Evolutionary conservation across 78 protist genomes (phyloP).

Genomic region (Ministeria vibrans): DNA sequence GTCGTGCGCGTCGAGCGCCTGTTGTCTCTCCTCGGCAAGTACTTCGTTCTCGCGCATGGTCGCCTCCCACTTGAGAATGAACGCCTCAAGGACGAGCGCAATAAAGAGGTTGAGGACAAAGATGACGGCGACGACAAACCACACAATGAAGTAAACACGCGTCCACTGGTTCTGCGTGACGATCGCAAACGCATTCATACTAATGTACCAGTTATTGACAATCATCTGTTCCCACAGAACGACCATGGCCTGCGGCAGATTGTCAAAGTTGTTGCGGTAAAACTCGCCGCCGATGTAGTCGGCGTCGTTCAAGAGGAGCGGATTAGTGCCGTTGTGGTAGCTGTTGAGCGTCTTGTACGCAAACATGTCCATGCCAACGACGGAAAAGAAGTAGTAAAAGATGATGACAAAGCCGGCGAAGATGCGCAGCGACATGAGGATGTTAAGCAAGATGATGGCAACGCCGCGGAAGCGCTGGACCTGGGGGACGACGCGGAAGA

Average conservation of each 20-base stretch:
- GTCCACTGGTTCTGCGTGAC: background rate
- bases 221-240: background rate
- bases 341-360: background rate
- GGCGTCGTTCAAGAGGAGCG: background rate
- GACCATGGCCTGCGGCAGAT: background rate
- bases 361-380: background rate
- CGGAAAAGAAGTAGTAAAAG: background rate
- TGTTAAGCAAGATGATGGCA: background rate
- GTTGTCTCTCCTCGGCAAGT: too few species aligned
- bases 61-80: background rate
- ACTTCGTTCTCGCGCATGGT: too few species aligned
- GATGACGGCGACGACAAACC: background rate
- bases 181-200: background rate
- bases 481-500: background rate
- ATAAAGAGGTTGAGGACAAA: background rate
- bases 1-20: too few species aligned
- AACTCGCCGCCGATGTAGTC: background rate
- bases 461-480: background rate
- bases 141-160: background rate
- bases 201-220: slow-evolving; percentile 2
- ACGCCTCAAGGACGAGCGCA: slow-evolving; percentile 1
- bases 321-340: too few species aligned
- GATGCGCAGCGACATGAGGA: background rate
- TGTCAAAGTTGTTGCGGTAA: background rate
- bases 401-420: background rate